These are phyloP conservation scores for Ustilago xerochloae DNA, from an alignment of 1,284 basidiomycete species.

Conservation along the genomic window DNA sequence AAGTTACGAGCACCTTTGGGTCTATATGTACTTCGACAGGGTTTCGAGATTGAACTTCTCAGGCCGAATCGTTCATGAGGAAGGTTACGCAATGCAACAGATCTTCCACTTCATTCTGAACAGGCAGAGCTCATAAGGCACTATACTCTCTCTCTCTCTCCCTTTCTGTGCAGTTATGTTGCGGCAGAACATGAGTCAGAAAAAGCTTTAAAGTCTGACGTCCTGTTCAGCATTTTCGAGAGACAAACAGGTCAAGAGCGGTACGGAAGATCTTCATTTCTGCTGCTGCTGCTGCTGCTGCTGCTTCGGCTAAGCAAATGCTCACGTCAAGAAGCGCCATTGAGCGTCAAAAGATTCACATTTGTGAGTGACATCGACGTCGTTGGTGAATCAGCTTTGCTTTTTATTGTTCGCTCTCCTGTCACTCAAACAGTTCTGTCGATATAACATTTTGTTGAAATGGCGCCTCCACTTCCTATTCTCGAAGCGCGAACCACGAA, in stretches of 20 bases:
- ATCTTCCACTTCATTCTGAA: too few species aligned
- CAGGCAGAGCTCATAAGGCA: too few species aligned
- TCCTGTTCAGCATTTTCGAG: background rate
- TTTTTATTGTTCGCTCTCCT: too few species aligned
- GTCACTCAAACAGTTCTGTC: background rate
- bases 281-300: too few species aligned
- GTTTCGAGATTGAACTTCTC: background rate
- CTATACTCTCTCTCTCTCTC: background rate
- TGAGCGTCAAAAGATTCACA: background rate
- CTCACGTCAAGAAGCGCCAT: constrained; percentile 35
- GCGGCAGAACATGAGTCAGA: background rate
- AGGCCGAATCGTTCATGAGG: background rate
- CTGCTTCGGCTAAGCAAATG: background rate
- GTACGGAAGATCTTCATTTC: background rate
- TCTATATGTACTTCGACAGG: background rate
- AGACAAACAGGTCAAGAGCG: background rate
- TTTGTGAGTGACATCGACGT: constrained; percentile 10
- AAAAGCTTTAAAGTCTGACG: background rate
- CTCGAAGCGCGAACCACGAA: background rate
- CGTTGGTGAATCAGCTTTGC: constrained; percentile 31
- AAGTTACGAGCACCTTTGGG: background rate
- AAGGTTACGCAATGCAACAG: constrained; percentile 6
- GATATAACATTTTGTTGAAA: background rate
- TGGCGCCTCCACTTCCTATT: constrained; percentile 5
- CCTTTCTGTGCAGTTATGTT: background rate